Evolutionary conservation across 2,329 filamentous ascomycete species (phyloP), one percentile per base, ranked within the genome.

Genomic region (Trichoderma koningii): DNA sequence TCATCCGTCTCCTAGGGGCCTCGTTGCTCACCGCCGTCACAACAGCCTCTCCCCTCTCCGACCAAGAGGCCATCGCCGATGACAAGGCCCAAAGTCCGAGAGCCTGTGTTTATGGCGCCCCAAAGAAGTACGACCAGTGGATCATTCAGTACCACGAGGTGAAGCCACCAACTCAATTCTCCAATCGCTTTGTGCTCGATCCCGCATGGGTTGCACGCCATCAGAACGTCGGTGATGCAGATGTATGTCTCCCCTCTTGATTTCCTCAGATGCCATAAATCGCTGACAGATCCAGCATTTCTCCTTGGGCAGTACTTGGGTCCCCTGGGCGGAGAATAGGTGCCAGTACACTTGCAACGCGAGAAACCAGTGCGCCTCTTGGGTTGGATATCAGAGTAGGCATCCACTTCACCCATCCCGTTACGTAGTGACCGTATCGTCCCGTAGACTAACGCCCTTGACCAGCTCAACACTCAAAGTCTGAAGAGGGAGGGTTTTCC

Each of bases 321-420:
- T 56, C 14, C 34, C 62, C 9, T 67, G 63, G 56, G 64, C 42
- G 15, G 66, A 68, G 41, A 66, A 61, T 23, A 69, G 57, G n/a
- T 69, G 67, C 57, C 67, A 69, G 55, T 68, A 65, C 19, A 63
- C 51, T 5, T 69, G 67, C 52, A 67, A 64, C 55, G 66, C 57
- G 2, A 66, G 47, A 9, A 50, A 44, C 9, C 55, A 55, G 5
- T 69, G 67, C 28, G 66, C 55, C 12, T 66, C 67, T 3, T 69
- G 59, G 52, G 67, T 57, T 21, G 67, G 60, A 45, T 66, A 62
- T n/a, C 42, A 67, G 47, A 48, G 67, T 68, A 47, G 60, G 41
- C 10, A 3, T 48, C 10, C 38, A 15, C 1, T 34, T 19, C 21
- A 15, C 21, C 34, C 7, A 19, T 21, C n/a, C 19, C 34, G 26